Conservation (phyloP, 495 filamentous ascomycete genomes). For the Trichoderma gamsii region DNA sequence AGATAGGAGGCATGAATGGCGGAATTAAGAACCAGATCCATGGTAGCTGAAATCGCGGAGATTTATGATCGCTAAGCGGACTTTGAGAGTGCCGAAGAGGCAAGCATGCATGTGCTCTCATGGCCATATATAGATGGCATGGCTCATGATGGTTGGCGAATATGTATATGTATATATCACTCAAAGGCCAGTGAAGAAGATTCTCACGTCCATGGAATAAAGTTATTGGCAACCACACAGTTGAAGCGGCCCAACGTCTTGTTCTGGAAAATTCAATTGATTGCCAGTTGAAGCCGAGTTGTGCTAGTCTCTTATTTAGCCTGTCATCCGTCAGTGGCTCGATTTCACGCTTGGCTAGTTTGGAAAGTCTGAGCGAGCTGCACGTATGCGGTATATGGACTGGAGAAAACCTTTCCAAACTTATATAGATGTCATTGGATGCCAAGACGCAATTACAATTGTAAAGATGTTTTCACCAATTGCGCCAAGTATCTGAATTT, state of each 20-base stretch:
- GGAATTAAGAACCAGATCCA: not conserved
- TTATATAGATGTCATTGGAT: not conserved
- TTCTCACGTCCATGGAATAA: too few relatives aligned
- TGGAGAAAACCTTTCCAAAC: not conserved
- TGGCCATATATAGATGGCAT: too few relatives aligned
- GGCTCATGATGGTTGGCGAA: too few relatives aligned
- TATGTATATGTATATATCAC: not conserved
- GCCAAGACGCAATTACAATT: not conserved
- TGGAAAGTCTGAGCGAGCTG: slow-evolving; percentile 9
- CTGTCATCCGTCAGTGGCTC: not conserved
- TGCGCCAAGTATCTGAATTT: too few relatives aligned
- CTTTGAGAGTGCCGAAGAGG: too few relatives aligned
- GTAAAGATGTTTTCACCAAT: too few relatives aligned
- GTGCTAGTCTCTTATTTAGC: not conserved
- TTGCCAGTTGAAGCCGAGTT: not conserved
- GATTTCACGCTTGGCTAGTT: not conserved
- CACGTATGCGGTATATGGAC: not conserved
- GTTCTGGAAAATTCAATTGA: too few relatives aligned
- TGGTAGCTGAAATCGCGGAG: not conserved
- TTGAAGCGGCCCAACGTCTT: too few relatives aligned
- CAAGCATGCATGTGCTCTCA: too few relatives aligned
- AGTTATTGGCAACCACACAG: too few relatives aligned
- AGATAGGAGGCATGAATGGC: not conserved
- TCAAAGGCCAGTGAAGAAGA: not conserved
- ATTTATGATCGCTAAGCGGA: too few relatives aligned